Base-by-base conservation (phyloP, 371 early-diverging fungal species). In the Paraphysoderma sedebokerense region DNA sequence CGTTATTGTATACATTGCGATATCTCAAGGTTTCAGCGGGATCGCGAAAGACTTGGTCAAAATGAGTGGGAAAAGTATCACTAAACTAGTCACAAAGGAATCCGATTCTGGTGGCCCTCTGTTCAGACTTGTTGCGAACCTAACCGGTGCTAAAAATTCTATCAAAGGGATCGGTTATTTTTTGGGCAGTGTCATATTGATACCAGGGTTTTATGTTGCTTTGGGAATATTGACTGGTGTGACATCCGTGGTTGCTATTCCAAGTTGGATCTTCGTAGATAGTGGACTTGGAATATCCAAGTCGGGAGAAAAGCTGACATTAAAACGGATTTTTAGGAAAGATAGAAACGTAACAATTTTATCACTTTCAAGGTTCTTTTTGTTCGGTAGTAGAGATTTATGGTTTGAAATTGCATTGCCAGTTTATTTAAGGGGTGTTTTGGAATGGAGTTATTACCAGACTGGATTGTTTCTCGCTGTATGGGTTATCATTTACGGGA, bases 401-500 rank as follows among this genome's bases (percentile, higher is more conserved):
- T 58, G 58, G 58, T 58, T 58, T 29, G 58, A 58, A 27, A 50
- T 58, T 19, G 50, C 47, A 22, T 35, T 58, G 30, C 58, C 58
- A n/a, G 54, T 58, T 19, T 58, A 46, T 23, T 20, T 58, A n/a
- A 51, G 58, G 12, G 54, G 51, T 20, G 41, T 39, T 36, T 53
- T 54, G 27, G 46, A 38, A 11, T 58, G 58, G 58, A 24, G 33
- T 8, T 58, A 51, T 39, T 47, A 42, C 7, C 38, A 50, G 6
- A 27, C 48, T 2, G 58, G 58, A 2, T 5, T 40, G 5, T 53
- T 51, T 29, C 30, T 58, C 27, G 58, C 58, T 6, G 51, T 23
- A 5, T 58, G 58, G 58, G 47, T 58, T 36, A 48, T 58, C 4
- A 19, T 51, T 7, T 58, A 58, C 36, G 58, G 58, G 8, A 48